Evolutionary conservation across 2,329 filamentous ascomycete species (phyloP).

Genomic region (Colletotrichum somersetense): DNA sequence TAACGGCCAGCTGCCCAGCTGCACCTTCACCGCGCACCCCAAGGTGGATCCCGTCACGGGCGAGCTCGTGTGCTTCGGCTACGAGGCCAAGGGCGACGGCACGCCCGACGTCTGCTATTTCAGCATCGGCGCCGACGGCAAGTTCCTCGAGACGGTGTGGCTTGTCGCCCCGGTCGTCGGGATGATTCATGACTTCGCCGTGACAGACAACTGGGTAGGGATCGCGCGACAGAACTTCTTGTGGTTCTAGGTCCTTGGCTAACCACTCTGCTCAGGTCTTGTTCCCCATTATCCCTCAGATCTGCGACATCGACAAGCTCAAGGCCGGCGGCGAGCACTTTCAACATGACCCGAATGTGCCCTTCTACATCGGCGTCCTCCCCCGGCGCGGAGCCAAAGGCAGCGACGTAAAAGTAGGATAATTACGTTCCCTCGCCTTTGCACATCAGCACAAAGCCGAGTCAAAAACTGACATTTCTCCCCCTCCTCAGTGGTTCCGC

Average conservation of each 20-base stretch:
- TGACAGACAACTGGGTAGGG: constrained; percentile 56
- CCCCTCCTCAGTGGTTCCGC: constrained; percentile 51
- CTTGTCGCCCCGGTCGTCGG: constrained; percentile 51
- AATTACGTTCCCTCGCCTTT: background rate
- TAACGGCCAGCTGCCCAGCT: constrained; percentile 53
- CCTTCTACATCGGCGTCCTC: constrained; percentile 31
- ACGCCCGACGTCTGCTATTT: constrained; percentile 55
- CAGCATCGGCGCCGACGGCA: constrained; percentile 47
- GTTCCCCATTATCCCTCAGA: constrained; percentile 26
- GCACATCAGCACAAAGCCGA: background rate
- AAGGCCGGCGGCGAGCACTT: constrained; percentile 56
- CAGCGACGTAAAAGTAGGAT: constrained; percentile 24
- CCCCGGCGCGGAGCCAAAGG: constrained; percentile 30
- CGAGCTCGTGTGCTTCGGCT: constrained; percentile 57
- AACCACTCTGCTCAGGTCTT: constrained; percentile 11
- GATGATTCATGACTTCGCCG: constrained; percentile 58
- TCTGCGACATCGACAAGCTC: constrained; percentile 43
- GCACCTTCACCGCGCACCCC: constrained; percentile 58
- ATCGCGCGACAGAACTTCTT: background rate
- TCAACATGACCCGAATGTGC: constrained; percentile 49
- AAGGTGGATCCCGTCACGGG: constrained; percentile 56
- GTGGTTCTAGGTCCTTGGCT: no score
- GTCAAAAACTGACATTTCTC: background rate
- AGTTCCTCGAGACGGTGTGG: constrained; percentile 50
- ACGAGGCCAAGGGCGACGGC: constrained; percentile 56